Evolutionary conservation across 805 yeast species (phyloP).

Genomic region (Candida mattraensis): DNA sequence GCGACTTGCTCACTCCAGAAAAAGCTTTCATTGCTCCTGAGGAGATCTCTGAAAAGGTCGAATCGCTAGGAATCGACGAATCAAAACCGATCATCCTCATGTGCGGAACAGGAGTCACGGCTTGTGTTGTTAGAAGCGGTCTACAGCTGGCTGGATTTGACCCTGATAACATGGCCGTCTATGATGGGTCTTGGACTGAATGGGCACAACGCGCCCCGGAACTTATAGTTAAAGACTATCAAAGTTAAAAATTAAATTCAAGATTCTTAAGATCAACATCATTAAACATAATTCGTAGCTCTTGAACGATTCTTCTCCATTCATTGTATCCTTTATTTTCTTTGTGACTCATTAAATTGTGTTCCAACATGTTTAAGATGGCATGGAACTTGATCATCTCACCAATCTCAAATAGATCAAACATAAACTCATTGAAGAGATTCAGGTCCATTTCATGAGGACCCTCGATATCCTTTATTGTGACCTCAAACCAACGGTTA

Average conservation of each 20-base stretch:
- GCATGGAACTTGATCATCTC: constrained; percentile 21
- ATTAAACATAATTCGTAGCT: constrained; percentile 16
- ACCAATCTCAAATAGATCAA: constrained; percentile 22
- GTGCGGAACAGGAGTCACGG: constrained; percentile 98
- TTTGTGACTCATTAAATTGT: constrained; percentile 10
- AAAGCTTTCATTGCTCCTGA: constrained; percentile 48
- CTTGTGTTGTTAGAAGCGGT: constrained; percentile 81
- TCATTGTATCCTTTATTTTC: constrained; percentile 11
- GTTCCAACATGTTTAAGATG: constrained; percentile 18
- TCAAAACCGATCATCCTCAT: constrained; percentile 73
- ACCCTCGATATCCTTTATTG: constrained; percentile 18
- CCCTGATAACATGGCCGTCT: constrained; percentile 50
- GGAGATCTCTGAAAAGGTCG: constrained; percentile 49
- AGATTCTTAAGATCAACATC: constrained; percentile 14
- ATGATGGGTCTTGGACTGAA: constrained; percentile 91
- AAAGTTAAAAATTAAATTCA: constrained; percentile 15
- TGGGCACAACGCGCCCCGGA: constrained; percentile 79
- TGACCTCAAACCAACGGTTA: constrained; percentile 26
- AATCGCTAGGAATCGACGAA: constrained; percentile 37
- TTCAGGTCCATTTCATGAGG: constrained; percentile 28
- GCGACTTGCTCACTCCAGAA: constrained; percentile 52
- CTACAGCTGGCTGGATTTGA: constrained; percentile 52
- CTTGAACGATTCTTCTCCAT: constrained; percentile 22
- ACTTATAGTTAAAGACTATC: constrained; percentile 45
- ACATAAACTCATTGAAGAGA: constrained; percentile 30